Evolutionary conservation across 345 rosid genomes (phyloP).

Genomic region (Alliaria petiolata): DNA sequence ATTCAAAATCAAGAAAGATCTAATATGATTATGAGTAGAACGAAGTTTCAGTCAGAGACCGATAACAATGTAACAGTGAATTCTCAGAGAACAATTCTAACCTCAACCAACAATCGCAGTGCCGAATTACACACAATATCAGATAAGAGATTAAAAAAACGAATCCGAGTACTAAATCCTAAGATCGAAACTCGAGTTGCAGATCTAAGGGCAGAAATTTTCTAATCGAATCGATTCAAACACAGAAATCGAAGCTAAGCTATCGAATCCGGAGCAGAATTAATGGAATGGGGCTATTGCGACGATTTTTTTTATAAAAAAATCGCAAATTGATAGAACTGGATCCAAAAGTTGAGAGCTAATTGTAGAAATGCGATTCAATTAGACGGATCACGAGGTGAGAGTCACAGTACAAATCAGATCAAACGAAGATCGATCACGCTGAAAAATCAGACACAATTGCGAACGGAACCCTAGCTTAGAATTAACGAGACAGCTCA

Average conservation of each 20-base stretch:
- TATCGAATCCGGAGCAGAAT: not conserved
- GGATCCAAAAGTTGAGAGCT: not conserved
- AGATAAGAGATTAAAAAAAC: not conserved
- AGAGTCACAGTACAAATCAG: not conserved
- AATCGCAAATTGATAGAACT: not conserved
- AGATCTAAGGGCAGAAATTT: not conserved
- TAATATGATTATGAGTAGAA: not conserved
- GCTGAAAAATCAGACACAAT: not conserved
- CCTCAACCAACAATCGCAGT: not conserved
- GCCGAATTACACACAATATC: not conserved
- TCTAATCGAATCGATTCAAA: not conserved
- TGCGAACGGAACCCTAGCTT: constrained; percentile 11
- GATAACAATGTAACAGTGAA: not conserved
- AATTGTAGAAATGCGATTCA: not conserved
- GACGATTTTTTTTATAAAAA: too few relatives aligned
- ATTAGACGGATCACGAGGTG: not conserved
- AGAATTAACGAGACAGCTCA: not conserved
- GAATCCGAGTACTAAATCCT: not conserved
- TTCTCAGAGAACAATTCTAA: not conserved
- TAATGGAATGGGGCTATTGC: not conserved
- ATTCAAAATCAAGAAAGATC: too few relatives aligned
- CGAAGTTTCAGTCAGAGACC: not conserved
- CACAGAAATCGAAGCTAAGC: not conserved
- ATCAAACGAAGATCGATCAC: constrained; percentile 16
- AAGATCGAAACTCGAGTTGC: not conserved